Evolutionary conservation across 345 rosid species (phyloP).

Genomic region (Lepidium africanum): DNA sequence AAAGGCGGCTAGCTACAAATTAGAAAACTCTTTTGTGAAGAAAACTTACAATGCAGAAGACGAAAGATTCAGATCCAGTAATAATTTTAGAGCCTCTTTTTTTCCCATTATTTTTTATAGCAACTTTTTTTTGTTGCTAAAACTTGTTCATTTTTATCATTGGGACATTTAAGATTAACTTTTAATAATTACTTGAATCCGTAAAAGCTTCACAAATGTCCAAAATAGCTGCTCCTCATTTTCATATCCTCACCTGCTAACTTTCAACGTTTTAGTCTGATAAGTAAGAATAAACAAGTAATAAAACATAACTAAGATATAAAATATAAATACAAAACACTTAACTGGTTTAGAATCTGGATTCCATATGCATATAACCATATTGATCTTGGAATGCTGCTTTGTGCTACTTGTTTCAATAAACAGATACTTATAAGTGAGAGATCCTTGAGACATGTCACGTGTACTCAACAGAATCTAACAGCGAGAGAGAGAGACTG

Average conservation of each 20-base stretch:
- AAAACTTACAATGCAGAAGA: not conserved
- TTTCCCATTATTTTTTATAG: not conserved
- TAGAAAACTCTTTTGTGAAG: too few relatives aligned
- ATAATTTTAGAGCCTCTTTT: not conserved
- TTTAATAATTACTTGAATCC: not conserved
- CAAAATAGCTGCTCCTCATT: slow-evolving; percentile 8
- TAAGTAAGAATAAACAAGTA: slow-evolving; percentile 5
- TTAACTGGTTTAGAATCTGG: slow-evolving; percentile 13
- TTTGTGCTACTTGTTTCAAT: slow-evolving; percentile 18
- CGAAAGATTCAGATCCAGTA: not conserved
- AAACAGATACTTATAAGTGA: not conserved
- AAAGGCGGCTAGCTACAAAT: too few relatives aligned
- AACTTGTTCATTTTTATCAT: not conserved
- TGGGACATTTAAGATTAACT: not conserved
- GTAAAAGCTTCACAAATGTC: slow-evolving; percentile 14
- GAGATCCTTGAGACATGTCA: slow-evolving; percentile 19
- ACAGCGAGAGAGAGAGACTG: not conserved
- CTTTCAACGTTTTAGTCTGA: not conserved
- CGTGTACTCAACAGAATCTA: slow-evolving; percentile 9
- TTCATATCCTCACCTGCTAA: not conserved
- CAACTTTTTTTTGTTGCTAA: not conserved
- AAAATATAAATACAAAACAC: not conserved
- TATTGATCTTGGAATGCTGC: slow-evolving; percentile 16
- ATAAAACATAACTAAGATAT: not conserved
- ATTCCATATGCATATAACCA: slow-evolving; percentile 21